Evolutionary conservation across 345 rosid species (phyloP), one percentile per base, ranked within the genome.

Genomic region (Kernera saxatilis): DNA sequence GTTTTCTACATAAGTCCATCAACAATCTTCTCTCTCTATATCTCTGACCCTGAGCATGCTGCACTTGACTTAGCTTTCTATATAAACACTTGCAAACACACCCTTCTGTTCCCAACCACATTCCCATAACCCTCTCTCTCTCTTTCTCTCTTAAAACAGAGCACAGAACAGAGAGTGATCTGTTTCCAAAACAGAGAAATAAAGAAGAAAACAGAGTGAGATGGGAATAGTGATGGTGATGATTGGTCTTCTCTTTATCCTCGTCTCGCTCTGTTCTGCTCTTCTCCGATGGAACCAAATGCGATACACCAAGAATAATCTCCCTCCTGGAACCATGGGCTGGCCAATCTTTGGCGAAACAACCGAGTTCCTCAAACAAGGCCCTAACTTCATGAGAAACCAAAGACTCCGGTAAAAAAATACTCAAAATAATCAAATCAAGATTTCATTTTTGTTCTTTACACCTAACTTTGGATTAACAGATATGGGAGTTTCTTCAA

Each of bases 311-410:
- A 84, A 78, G 73, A 83, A 83, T 58, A 82, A 86, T 6, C 75
- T 92, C 81, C 98, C 98, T 36, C 91, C 88, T 1, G 98, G 98
- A 19, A 84, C 88, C n/a, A 87, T 89, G 98, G 98, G 98, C 1
- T 92, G 94, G 96, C 98, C 96, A 9, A 41, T 89, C 70, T 82
- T 87, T 60, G 98, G 96, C 3, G 89, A 92, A 81, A 92, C 96
- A 14, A 82, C 88, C 1, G 89, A 89, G 72, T 89, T 92, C 29
- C 86, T 89, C 40, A 85, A 77, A 56, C 89, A 82, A 46, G 98
- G 98, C 1, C 98, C 98, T 2, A 73, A 73, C 78, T 92, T 89
- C 82, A 89, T 92, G 86, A 86, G 81, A 77, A 82, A 78, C 61
- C 90, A 85, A 74, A 78, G 85, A 73, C 80, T 85, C 69, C 81